A percentile compares a stretch with the other conserved stretches of the same genome.
Conservation (phyloP, 305 asterid species). For the Fraxinus sp. region DNA sequence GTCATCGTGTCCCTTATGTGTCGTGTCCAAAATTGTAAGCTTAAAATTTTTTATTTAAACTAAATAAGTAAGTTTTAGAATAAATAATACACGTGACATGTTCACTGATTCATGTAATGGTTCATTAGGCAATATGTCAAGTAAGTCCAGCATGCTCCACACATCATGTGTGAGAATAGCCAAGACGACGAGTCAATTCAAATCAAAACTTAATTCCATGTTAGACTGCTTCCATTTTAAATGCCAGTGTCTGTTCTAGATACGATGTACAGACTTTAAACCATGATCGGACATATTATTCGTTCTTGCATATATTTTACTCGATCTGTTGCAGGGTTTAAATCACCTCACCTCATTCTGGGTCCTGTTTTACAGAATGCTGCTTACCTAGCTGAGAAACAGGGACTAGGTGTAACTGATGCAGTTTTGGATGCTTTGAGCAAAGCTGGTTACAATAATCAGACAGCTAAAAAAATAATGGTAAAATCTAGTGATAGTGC, state of each 20-base stretch:
- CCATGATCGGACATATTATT: background rate
- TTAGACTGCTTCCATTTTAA: background rate
- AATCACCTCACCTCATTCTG: slow-evolving; percentile 16
- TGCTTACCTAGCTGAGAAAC: slow-evolving; percentile 60
- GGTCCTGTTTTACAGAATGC: slow-evolving; percentile 53
- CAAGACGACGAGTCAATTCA: background rate
- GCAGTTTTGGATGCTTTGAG: slow-evolving; percentile 62
- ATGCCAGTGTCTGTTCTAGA: background rate
- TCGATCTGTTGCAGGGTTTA: background rate
- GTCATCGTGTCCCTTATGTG: background rate
- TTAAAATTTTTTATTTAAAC: background rate
- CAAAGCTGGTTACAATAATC: slow-evolving; percentile 48
- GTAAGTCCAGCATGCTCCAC: background rate
- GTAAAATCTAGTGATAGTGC: slow-evolving; percentile 68
- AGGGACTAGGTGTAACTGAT: slow-evolving; percentile 60
- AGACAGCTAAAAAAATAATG: slow-evolving; percentile 49
- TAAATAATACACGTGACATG: background rate
- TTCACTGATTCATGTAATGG: background rate
- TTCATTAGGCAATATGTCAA: background rate
- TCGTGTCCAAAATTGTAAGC: background rate
- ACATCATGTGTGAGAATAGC: background rate
- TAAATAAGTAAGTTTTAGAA: background rate
- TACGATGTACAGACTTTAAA: background rate
- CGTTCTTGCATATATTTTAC: background rate
- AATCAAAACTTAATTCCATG: background rate